Evolutionary conservation across 805 yeast genomes (phyloP).

Genomic region (Kurtzmaniella cleridarum): DNA sequence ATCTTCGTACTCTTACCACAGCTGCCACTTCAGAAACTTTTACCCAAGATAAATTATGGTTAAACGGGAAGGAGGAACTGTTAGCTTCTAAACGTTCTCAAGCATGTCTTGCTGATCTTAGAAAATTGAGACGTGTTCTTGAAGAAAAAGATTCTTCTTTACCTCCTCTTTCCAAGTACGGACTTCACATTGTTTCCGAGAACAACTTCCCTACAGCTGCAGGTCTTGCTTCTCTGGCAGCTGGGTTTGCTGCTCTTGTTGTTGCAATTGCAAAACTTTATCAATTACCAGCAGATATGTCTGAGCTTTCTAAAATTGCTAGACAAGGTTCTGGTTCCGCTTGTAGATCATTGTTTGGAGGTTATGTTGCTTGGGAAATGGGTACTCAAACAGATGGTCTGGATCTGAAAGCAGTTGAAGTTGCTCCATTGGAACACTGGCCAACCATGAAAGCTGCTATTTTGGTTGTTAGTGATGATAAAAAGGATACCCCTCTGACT

Average conservation of each 20-base stretch:
- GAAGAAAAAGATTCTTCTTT: slow-evolving; percentile 52
- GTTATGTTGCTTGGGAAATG: slow-evolving; percentile 99
- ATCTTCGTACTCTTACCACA: slow-evolving; percentile 86
- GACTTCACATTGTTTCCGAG: slow-evolving; percentile 79
- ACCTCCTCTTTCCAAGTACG: slow-evolving; percentile 59
- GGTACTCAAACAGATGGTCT: slow-evolving; percentile 71
- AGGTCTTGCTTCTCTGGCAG: slow-evolving; percentile 96
- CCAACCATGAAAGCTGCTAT: slow-evolving; percentile 88
- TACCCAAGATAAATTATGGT: slow-evolving; percentile 65
- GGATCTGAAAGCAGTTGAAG: slow-evolving; percentile 91
- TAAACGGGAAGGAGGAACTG: slow-evolving; percentile 80
- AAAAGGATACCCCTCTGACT: slow-evolving; percentile 93
- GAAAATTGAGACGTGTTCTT: slow-evolving; percentile 55
- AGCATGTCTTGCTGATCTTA: slow-evolving; percentile 73
- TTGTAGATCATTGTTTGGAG: slow-evolving; percentile 94
- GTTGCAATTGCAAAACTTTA: slow-evolving; percentile 82
- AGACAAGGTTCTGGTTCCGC: slow-evolving; percentile 99
- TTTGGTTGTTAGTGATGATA: slow-evolving; percentile 85
- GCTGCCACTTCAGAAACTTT: slow-evolving; percentile 63
- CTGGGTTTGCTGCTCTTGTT: slow-evolving; percentile 96
- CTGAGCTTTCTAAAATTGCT: slow-evolving; percentile 88
- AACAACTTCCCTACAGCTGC: slow-evolving; percentile 99
- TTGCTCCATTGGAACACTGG: slow-evolving; percentile 85
- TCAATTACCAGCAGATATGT: slow-evolving; percentile 75
- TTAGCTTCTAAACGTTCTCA: slow-evolving; percentile 57